These are phyloP conservation scores for Euptelea pleiosperma DNA, from an alignment of 164 flowering plant genomes.

Conservation along the genomic window DNA sequence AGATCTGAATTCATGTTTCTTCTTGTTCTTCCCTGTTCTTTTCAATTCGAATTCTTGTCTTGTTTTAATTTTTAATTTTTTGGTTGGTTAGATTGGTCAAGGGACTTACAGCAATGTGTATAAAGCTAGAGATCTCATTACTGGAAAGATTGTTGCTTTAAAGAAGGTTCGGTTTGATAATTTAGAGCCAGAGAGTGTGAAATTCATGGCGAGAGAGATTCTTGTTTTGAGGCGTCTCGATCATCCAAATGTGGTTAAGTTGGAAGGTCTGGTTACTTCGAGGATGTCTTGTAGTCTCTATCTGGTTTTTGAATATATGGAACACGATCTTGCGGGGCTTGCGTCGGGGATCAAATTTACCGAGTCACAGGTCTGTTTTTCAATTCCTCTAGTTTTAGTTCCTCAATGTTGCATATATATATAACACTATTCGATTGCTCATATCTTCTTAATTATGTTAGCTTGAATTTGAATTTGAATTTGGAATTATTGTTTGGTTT, in stretches of 20 bases:
- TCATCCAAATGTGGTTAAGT: conserved; percentile 86
- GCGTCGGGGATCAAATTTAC: conserved; percentile 69
- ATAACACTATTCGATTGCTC: neutral
- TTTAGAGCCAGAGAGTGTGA: conserved; percentile 89
- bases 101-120: conserved; percentile 97
- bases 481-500: too few species aligned
- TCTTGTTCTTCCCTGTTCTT: neutral
- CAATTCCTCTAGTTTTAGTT: neutral
- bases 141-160: conserved; percentile 85
- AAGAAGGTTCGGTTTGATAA: conserved; percentile 93
- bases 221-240: conserved; percentile 63
- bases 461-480: too few species aligned
- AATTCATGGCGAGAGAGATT: conserved; percentile 92
- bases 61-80: neutral
- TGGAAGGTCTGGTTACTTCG: conserved; percentile 85
- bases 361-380: conserved; percentile 65
- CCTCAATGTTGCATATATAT: neutral
- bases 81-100: conserved; percentile 80
- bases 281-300: conserved; percentile 92
- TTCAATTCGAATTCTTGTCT: neutral
- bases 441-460: neutral
- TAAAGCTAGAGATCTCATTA: conserved; percentile 74
- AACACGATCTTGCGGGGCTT: conserved; percentile 91
- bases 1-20: neutral
- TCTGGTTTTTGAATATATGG: conserved; percentile 89